Evolutionary conservation across 106 monocot genomes (phyloP), one percentile per base, ranked within the genome.

Genomic region (Allium fistulosum): DNA sequence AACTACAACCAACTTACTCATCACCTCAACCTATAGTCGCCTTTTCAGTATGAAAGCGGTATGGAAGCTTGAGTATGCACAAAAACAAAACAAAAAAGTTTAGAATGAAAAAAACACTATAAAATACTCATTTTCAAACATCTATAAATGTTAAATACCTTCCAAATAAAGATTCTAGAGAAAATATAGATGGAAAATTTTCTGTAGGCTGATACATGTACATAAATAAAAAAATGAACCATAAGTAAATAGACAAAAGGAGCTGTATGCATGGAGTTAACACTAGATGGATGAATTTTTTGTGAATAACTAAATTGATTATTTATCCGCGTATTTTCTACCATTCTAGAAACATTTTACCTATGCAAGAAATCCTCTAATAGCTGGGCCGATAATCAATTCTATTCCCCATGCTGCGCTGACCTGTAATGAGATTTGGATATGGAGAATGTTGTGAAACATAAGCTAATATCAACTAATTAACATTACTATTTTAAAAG

Each of bases 291-390:
- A 59, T 59, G 58, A 15, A 22, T 59, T 22, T 11, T 15, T 46
- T n/a, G 46, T 15, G 49, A 9, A 46, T 17, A 48, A 12, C 14
- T 64, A 7, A 8, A 2, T 3, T 11, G 10, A 46, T 11, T 48
- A 64, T 8, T 48, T 46, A 14, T 9, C 11, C 17, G 15, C 0
- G 46, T 46, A 48, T 48, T 6, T 49, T 10, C 5, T 26, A 28
- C n/a, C 62, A 27, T 27, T 48, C 14, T 48, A 7, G 8, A 47
- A 46, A 47, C 51, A 37, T 55, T 9, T 16, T 74, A 75, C 78
- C 83, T 88, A 88, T 18, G 92, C 74, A 51, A 93, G 65, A 26
- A 70, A 85, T 9, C 92, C 92, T 46, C 92, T 88, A 63, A 86
- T 61, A 28, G 89, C 80, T 77, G 85, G 93, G 46, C 88, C 93